These are phyloP conservation scores for Dothideomycetes sp. DNA, from an alignment of 2,329 filamentous ascomycete species.

Conservation along the genomic window DNA sequence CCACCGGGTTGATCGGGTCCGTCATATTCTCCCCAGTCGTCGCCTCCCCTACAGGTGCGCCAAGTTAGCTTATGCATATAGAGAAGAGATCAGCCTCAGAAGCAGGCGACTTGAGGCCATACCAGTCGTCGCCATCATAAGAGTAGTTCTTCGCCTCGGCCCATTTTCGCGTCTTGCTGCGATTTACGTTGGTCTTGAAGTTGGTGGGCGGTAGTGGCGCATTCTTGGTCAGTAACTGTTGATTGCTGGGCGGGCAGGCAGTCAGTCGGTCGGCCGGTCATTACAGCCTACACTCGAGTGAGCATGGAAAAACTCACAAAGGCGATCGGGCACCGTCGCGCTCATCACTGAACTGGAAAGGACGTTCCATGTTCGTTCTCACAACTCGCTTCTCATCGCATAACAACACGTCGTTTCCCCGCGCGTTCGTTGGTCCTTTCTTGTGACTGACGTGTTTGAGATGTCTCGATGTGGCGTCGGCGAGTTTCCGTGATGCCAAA, in stretches of 20 bases:
- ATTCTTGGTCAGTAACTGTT: constrained; percentile 19
- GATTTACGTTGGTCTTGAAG: constrained; percentile 80
- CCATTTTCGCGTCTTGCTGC: constrained; percentile 90
- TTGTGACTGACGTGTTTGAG: constrained; percentile 2
- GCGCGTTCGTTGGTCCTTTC: no score
- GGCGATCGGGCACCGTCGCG: constrained; percentile 26
- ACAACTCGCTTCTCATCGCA: constrained; percentile 8
- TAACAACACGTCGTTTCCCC: constrained; percentile 2
- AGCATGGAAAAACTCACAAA: constrained; percentile 21
- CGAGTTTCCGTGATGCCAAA: no score
- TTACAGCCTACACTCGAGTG: background rate
- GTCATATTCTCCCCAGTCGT: constrained; percentile 73
- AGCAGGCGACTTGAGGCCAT: no score
- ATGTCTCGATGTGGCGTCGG: background rate
- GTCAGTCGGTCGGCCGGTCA: constrained; percentile 19
- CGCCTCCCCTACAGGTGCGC: no score
- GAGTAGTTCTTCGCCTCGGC: constrained; percentile 75
- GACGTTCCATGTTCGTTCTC: constrained; percentile 30
- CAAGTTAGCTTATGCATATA: no score
- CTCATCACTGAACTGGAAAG: constrained; percentile 31
- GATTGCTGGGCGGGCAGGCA: constrained; percentile 21
- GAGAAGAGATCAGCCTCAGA: no score
- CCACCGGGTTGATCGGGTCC: constrained; percentile 50
- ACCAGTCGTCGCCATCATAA: constrained; percentile 93
- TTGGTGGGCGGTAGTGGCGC: constrained; percentile 38